phyloP scores from a whole-genome alignment of 2,329 filamentous ascomycete genomes.

The Metarhizium anisopliae region DNA sequence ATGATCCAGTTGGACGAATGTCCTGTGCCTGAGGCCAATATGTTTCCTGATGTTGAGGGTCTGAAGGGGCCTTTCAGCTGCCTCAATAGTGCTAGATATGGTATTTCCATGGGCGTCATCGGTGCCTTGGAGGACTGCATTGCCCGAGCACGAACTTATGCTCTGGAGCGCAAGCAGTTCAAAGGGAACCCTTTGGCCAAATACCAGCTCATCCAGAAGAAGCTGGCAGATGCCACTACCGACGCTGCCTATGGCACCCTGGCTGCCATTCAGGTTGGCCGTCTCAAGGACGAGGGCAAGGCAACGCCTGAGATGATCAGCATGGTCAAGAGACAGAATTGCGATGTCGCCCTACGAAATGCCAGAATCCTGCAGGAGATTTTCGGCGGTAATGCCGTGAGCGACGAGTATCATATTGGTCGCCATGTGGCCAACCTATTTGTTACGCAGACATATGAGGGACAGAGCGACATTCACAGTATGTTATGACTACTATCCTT shows the following conservation, averaged over 20 bases:
- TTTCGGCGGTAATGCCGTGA: slow-evolving; percentile 96
- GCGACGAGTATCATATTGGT: slow-evolving; percentile 92
- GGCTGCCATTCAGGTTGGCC: slow-evolving; percentile 81
- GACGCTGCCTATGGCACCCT: slow-evolving; percentile 89
- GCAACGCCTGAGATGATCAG: slow-evolving; percentile 90
- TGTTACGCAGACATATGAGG: slow-evolving; percentile 96
- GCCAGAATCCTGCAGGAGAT: slow-evolving; percentile 82
- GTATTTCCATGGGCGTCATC: slow-evolving; percentile 89
- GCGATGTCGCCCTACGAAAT: slow-evolving; percentile 76
- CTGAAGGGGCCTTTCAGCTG: slow-evolving; percentile 85
- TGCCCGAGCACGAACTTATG: slow-evolving; percentile 68
- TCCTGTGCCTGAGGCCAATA: slow-evolving; percentile 81
- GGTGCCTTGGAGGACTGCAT: slow-evolving; percentile 92
- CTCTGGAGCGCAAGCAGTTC: slow-evolving; percentile 93
- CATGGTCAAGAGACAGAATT: slow-evolving; percentile 97
- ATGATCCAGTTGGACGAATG: slow-evolving; percentile 96
- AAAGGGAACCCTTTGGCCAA: slow-evolving; percentile 89
- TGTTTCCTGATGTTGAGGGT: slow-evolving; percentile 87
- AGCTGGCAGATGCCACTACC: slow-evolving; percentile 84
- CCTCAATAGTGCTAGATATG: slow-evolving; percentile 85
- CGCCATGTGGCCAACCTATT: slow-evolving; percentile 94
- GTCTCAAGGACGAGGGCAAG: slow-evolving; percentile 87
- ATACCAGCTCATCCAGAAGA: slow-evolving; percentile 97
- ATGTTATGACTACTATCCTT: slow-evolving; percentile 30
- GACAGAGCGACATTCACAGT: slow-evolving; percentile 97